phyloP scores from a whole-genome alignment of 2,329 filamentous ascomycete genomes.

The Cladosporium austrohemisphaericum region DNA sequence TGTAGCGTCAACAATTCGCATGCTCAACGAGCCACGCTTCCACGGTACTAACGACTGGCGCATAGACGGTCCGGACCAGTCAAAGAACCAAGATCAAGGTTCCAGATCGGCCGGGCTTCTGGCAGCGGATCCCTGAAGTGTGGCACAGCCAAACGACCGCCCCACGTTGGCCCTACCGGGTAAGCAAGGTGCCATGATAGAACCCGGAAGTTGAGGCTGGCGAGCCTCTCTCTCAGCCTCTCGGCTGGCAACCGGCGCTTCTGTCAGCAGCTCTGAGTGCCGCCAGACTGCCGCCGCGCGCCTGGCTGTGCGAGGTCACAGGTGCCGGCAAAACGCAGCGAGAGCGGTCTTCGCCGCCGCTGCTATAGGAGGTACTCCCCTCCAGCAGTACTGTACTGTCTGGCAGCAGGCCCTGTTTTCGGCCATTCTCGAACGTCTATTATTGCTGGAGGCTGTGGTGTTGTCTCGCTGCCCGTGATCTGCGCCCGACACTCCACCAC shows the following conservation, averaged over 20 bases:
- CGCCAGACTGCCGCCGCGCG: conserved; percentile 8
- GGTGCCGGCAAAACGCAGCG: conserved; percentile 8
- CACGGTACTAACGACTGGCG: background rate
- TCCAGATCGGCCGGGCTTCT: conserved; percentile 12
- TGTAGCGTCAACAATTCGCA: no score
- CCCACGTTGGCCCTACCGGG: conserved; percentile 13
- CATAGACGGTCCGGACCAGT: conserved; percentile 9
- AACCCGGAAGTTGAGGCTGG: conserved; percentile 12
- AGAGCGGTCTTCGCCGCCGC: background rate
- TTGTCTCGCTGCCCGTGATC: background rate
- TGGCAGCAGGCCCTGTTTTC: background rate
- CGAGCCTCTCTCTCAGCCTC: background rate
- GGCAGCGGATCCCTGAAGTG: conserved; percentile 4
- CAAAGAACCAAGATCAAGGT: conserved; percentile 7
- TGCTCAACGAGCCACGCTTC: background rate
- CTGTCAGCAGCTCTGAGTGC: background rate
- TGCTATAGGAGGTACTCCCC: no score
- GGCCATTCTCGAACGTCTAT: conserved; percentile 1
- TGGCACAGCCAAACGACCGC: conserved; percentile 8
- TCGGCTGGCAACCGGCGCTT: conserved; percentile 15
- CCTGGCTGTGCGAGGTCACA: background rate
- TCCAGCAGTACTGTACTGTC: no score
- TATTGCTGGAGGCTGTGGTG: background rate
- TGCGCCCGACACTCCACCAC: background rate
- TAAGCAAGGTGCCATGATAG: conserved; percentile 12